Evolutionary conservation across 2,329 filamentous ascomycete species (phyloP).

Genomic region (Coleophoma eucalyptorum): DNA sequence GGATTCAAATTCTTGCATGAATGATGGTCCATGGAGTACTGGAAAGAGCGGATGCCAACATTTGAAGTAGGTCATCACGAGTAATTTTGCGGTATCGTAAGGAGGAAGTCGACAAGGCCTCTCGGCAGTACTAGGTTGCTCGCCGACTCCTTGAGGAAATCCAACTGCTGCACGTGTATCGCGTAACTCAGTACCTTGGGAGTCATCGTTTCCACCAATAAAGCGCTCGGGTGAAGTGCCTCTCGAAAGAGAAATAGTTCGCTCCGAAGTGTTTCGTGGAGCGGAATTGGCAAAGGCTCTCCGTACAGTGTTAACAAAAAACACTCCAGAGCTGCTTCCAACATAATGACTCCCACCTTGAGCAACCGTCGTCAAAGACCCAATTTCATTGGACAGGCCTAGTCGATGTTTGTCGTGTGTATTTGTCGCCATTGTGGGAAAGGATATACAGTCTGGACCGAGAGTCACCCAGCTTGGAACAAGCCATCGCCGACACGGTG

Average conservation of each 20-base stretch:
- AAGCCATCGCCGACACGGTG: no score
- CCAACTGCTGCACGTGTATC: conserved; percentile 1
- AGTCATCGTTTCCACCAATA: background rate
- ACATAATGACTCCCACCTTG: conserved; percentile 39
- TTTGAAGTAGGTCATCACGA: conserved; percentile 45
- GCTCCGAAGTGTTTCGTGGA: background rate
- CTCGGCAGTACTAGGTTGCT: background rate
- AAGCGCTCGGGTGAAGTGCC: background rate
- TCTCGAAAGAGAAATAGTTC: background rate
- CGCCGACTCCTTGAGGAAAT: background rate
- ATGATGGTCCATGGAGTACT: conserved; percentile 45
- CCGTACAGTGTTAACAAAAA: conserved; percentile 49
- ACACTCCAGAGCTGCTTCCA: conserved; percentile 47
- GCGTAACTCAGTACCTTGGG: background rate
- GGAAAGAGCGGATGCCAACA: conserved; percentile 49
- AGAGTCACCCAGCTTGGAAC: no score
- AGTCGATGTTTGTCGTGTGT: background rate
- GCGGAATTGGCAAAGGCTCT: conserved; percentile 39
- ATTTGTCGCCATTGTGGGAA: background rate
- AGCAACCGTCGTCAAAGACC: background rate
- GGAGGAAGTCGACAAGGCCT: conserved; percentile 24
- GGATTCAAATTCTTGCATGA: conserved; percentile 38
- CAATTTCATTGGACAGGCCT: background rate
- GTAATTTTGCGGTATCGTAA: conserved; percentile 29
- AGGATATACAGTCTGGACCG: no score